A percentile compares a stretch with the other conserved stretches of the same genome.
phyloP scores from a whole-genome alignment of 2,329 filamentous ascomycete species.

The Plenodomus tracheiphilus region DNA sequence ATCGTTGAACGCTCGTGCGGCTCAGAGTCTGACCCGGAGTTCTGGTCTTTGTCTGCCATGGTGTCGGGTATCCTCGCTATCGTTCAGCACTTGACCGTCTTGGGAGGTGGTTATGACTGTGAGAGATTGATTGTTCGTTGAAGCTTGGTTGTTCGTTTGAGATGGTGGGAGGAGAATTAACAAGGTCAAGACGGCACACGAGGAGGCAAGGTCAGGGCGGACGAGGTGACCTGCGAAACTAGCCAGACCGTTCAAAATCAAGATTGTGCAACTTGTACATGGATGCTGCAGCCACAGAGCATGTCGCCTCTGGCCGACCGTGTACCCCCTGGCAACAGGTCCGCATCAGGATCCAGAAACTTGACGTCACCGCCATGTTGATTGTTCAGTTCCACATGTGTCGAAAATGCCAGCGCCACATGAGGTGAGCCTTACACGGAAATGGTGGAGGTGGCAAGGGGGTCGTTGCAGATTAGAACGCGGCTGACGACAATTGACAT shows the following conservation, averaged over 20 bases:
- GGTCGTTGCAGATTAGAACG: constrained; percentile 6
- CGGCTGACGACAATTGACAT: constrained; percentile 22
- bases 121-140: not conserved
- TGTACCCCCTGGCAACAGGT: not conserved
- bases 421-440: constrained; percentile 4
- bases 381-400: not conserved
- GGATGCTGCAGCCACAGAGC: constrained; percentile 17
- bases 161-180: not conserved
- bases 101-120: too few relatives aligned
- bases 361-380: constrained; percentile 25
- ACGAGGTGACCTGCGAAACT: constrained; percentile 15
- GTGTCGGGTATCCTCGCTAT: constrained; percentile 18
- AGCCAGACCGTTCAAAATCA: constrained; percentile 37
- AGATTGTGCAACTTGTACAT: constrained; percentile 36
- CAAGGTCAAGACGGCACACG: constrained; percentile 6
- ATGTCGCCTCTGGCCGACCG: constrained; percentile 11
- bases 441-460: constrained; percentile 5
- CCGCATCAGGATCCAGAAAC: constrained; percentile 8
- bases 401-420: constrained; percentile 1
- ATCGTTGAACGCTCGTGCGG: constrained; percentile 48
- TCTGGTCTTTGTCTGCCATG: constrained; percentile 37
- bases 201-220: constrained; percentile 5
- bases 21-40: constrained; percentile 36
- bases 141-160: constrained; percentile 2
- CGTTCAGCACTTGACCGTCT: constrained; percentile 13